Evolutionary conservation across 768 basidiomycete species (phyloP).

Genomic region (Pulveroboletus sp.): DNA sequence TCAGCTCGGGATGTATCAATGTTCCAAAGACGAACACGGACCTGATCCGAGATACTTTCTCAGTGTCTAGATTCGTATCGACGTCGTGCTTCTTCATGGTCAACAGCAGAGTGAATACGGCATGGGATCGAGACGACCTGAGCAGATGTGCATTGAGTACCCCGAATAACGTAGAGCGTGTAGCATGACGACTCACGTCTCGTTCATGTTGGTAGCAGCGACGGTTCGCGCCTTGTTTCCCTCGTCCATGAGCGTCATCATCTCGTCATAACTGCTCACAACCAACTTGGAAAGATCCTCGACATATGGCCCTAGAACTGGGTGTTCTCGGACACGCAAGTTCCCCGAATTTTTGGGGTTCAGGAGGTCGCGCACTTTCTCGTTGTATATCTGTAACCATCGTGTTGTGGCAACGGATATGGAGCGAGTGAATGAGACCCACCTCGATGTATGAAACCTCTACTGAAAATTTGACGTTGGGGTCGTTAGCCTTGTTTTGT

Average conservation of each 20-base stretch:
- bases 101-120: conserved; percentile 93
- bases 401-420: background rate
- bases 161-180: background rate
- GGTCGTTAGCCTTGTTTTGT: conserved; percentile 54
- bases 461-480: conserved; percentile 77
- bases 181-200: conserved; percentile 60
- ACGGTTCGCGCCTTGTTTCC: conserved; percentile 98
- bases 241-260: conserved; percentile 99
- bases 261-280: conserved; percentile 88
- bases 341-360: conserved; percentile 98
- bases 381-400: conserved; percentile 76
- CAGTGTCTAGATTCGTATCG: conserved; percentile 83
- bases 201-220: conserved; percentile 99
- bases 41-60: conserved; percentile 99
- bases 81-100: conserved; percentile 88
- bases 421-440: conserved; percentile 10
- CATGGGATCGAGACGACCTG: conserved; percentile 94
- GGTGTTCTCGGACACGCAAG: conserved; percentile 95
- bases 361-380: conserved; percentile 94
- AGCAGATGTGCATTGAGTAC: conserved; percentile 6
- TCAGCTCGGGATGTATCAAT: conserved; percentile 7
- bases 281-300: conserved; percentile 94
- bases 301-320: conserved; percentile 94
- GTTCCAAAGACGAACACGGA: conserved; percentile 28
- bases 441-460: conserved; percentile 99